Conservation (phyloP, 2,329 filamentous ascomycete genomes). For the Metarhizium guizhouense region DNA sequence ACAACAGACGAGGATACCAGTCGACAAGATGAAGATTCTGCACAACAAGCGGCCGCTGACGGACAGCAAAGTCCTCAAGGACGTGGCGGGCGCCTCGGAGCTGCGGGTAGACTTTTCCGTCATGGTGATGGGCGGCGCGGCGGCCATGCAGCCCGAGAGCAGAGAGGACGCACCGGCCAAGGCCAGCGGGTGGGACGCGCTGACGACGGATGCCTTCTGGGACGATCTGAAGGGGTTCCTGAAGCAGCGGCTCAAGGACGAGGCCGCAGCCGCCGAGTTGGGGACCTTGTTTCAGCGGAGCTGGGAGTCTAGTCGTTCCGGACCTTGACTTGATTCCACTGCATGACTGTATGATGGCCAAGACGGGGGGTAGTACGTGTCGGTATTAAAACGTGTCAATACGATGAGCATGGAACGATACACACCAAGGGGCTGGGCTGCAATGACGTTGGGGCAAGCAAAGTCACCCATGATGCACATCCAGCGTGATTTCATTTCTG, state of each 20-base stretch:
- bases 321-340: conserved; percentile 10
- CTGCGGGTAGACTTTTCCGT: conserved; percentile 64
- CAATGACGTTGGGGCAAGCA: neutral
- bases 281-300: conserved; percentile 59
- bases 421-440: neutral
- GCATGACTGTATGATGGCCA: neutral
- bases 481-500: neutral
- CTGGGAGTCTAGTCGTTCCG: conserved; percentile 46
- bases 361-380: too few relatives aligned
- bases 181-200: conserved; percentile 45
- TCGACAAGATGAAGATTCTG: conserved; percentile 79
- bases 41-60: conserved; percentile 77
- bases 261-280: conserved; percentile 53
- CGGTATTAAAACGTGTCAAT: neutral
- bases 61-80: conserved; percentile 69
- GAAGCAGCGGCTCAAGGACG: conserved; percentile 68
- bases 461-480: neutral
- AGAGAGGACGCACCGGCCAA: conserved; percentile 16
- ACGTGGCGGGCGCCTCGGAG: conserved; percentile 49
- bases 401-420: neutral
- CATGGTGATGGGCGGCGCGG: conserved; percentile 74
- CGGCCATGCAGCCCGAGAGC: conserved; percentile 33
- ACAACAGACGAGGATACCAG: conserved; percentile 49
- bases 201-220: conserved; percentile 76
- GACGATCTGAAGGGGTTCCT: conserved; percentile 73